phyloP scores from a whole-genome alignment of 768 basidiomycete genomes.

The Lyophyllum atratum region DNA sequence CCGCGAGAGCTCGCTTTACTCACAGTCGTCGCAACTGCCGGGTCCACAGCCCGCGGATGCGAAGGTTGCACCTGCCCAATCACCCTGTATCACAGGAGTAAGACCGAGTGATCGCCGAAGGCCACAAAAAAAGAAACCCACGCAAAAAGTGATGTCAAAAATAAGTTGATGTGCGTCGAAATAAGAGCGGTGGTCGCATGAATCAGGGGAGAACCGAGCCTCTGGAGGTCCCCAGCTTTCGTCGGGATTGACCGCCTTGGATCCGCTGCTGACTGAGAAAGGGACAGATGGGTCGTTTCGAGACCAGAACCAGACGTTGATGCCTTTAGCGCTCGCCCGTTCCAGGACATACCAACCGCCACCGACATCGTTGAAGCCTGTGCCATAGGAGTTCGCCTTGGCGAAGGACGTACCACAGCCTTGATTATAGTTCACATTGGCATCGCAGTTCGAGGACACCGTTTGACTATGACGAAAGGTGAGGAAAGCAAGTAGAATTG shows the following conservation, averaged over 20 bases:
- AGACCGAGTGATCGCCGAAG: not conserved
- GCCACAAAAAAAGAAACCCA: constrained; percentile 30
- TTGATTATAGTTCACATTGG: constrained; percentile 51
- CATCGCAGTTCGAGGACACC: constrained; percentile 49
- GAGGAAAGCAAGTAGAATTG: not conserved
- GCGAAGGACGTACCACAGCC: constrained; percentile 59
- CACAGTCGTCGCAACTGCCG: constrained; percentile 46
- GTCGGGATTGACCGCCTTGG: constrained; percentile 18
- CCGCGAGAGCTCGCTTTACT: constrained; percentile 21
- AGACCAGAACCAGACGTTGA: constrained; percentile 67
- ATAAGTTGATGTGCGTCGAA: constrained; percentile 56
- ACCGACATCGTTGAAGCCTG: constrained; percentile 46
- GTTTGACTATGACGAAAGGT: constrained; percentile 30
- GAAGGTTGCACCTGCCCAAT: constrained; percentile 53
- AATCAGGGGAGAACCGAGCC: constrained; percentile 46
- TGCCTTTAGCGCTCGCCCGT: constrained; percentile 39
- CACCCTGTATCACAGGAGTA: constrained; percentile 37
- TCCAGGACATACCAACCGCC: constrained; percentile 66
- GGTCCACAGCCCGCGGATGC: constrained; percentile 40
- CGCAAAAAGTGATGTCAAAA: constrained; percentile 66
- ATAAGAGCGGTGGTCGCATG: constrained; percentile 53
- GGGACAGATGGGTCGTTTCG: constrained; percentile 48
- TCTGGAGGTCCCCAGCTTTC: constrained; percentile 46
- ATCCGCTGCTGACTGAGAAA: constrained; percentile 30
- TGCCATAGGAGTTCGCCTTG: constrained; percentile 44